Conservation (phyloP, 139 green algal species). For the Coccomyxa sp. region DNA sequence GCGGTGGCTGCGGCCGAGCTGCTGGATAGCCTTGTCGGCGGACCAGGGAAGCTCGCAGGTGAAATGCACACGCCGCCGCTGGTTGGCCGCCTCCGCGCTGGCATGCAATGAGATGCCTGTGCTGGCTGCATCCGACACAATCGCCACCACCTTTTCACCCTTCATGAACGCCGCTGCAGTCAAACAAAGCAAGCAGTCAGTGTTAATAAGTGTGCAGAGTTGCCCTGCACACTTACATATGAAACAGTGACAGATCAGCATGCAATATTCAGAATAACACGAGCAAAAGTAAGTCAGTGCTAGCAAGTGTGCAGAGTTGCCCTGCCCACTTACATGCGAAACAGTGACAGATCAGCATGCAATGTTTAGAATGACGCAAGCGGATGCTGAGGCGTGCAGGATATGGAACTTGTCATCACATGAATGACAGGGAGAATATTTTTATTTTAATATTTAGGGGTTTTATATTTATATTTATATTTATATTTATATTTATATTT, state of each 20-base stretch:
- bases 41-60: conserved; percentile 90
- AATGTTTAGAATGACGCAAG: too few species aligned
- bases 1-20: conserved; percentile 68
- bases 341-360: too few species aligned
- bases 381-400: too few species aligned
- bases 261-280: too few species aligned
- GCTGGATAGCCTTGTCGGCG: conserved; percentile 91
- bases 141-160: conserved; percentile 83
- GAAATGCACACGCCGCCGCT: conserved; percentile 62
- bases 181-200: background rate
- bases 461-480: too few species aligned
- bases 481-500: too few species aligned
- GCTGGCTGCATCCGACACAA: conserved; percentile 85
- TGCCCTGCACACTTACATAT: too few species aligned
- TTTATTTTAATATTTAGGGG: too few species aligned
- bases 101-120: conserved; percentile 82
- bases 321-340: too few species aligned
- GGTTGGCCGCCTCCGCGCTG: conserved; percentile 20
- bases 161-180: conserved; percentile 67
- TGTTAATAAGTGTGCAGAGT: background rate
- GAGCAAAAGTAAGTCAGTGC: too few species aligned
- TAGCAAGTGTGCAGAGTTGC: background rate
- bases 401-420: background rate
- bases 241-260: too few species aligned
- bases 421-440: background rate